Base-by-base conservation (phyloP, 805 yeast species). In the Kurtzmaniella fragi region DNA sequence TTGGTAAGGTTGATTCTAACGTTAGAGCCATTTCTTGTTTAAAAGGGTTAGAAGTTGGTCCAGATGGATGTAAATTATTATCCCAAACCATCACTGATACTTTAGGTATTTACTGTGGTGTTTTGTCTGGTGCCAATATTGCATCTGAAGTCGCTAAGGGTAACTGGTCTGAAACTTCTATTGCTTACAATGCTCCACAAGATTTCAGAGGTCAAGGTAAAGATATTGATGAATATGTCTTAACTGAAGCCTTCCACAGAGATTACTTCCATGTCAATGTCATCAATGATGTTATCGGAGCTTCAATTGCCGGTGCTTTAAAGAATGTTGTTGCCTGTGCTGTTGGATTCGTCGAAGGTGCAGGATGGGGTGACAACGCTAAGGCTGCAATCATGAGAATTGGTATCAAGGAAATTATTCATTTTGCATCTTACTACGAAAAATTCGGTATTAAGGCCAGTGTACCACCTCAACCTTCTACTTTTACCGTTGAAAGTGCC, bases 391-490 rank as follows among this genome's bases (percentile, higher is more conserved):
- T 69, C 47, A 69, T 69, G 74, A 62, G 74, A 54, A 59, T 68
- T 40, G 74, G 74, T 3, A 48, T 69, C 34, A 52, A 62, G 42
- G 74, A 69, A 49, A 67, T 56, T 40, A 67, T 69, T 48, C 65
- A 62, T 48, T 69, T 69, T 45, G 65, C 73, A 3, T 42, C 43
- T 11, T 50, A 50, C 48, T 49, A 43, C 46, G 74, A 80, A 56
- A 75, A 73, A 51, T 91, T 86, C 67, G 88, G 82, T 78, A 86
- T 85, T 32, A 78, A 75, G 45, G 28, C 48, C 42, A 45, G 48
- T 41, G 71, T 71, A 2, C 61, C 64, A 41, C 58, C 69, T 23
- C 40, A 55, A 35, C 46, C 59, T 28, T 43, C 59, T 31, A 69
- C 74, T 17, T 68, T 69, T 54, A 68, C 73, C 7, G 62, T 56